Evolutionary conservation across 2,329 filamentous ascomycete species (phyloP), one percentile per base, ranked within the genome.

Genomic region (Colletotrichum sp.): DNA sequence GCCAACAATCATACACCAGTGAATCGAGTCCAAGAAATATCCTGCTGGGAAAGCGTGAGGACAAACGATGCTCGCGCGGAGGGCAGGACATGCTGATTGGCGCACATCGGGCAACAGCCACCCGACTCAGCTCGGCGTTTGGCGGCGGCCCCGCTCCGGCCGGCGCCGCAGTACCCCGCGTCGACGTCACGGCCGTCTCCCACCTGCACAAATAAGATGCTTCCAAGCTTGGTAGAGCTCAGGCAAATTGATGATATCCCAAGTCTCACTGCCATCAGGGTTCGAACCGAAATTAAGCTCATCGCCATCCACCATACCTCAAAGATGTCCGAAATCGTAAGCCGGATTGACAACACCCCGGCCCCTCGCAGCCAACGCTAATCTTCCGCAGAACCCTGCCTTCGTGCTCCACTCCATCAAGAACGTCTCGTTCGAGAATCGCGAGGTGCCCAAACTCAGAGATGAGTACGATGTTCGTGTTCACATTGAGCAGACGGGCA

Each of bases 371-470:
- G 15, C 67, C n/a, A 31, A 43, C 29, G 13, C 66, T 72, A 36
- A 69, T 12, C 2, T 54, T 36, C 29, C 5, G 33, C 33, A 84
- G 82, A 89, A 87, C 77, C 85, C 80, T 1, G 84, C 87, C 9
- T 87, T 88, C 74, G 87, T 88, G 54, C 83, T 89, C 15, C 83
- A 83, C 54, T 83, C 84, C 7, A 77, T 88, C 65, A 83, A 86
- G 74, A 80, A 86, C 34, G 83, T 87, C 64, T 79, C 80, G 11
- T 85, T 89, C 62, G 85, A 88, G 76, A 79, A 87, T 71, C 83
- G 85, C 0, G 78, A 83, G 1, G 79, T 84, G 8, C 86, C 86
- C 2, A 76, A 76, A 9, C 82, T 88, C 13, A 77, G 78, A 34
- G 82, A 86, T 69, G 80, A 81, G 57, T 75, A 83, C 63, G 84